phyloP scores from a whole-genome alignment of 495 filamentous ascomycete species.

The Neurospora tetraspora region DNA sequence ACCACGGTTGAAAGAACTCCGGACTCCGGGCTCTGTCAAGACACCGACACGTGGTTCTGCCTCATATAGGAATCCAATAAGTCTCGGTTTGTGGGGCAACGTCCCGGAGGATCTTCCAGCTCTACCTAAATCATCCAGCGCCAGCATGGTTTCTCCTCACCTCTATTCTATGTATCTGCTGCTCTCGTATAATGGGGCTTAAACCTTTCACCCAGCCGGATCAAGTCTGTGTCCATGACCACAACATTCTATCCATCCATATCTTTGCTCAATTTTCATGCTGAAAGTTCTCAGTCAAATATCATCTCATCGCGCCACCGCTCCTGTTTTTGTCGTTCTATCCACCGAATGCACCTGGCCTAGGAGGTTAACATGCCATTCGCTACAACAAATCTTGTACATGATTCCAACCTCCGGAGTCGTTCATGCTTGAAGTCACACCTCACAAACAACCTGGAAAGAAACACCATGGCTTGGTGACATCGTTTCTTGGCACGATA shows the following conservation, averaged over 20 bases:
- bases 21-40: neutral
- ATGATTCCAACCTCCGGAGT: neutral
- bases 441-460: neutral
- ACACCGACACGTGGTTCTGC: neutral
- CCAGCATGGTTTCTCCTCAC: neutral
- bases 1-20: neutral
- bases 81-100: neutral
- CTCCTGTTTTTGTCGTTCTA: fast-evolving
- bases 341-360: neutral
- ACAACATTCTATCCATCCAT: neutral
- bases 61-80: neutral
- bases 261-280: neutral
- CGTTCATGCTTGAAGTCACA: neutral
- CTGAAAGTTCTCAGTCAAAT: neutral
- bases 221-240: neutral
- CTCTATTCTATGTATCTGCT: neutral
- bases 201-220: neutral
- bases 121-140: neutral
- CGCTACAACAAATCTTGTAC: neutral
- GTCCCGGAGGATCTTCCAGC: neutral
- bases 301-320: fast-evolving
- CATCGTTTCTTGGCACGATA: neutral
- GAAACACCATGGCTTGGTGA: neutral
- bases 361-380: neutral
- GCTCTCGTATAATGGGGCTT: neutral